Base-by-base conservation (phyloP, 306 rosid genomes). In the Casuarina equisetifolia region DNA sequence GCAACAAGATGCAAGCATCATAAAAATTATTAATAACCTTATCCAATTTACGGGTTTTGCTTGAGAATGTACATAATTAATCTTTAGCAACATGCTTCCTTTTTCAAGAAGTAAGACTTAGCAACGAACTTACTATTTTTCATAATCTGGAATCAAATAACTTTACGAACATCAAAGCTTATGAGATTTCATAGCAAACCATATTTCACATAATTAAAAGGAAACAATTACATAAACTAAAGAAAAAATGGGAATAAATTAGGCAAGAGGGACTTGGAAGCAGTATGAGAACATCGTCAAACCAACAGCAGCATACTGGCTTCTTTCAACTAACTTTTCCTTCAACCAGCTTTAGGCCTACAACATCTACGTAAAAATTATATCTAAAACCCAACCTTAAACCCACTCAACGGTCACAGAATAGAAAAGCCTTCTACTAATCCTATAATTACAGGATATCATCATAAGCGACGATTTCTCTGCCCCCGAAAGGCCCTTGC, bases 401-500 rank as follows among this genome's bases (percentile, higher is more conserved):
- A 57, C 8, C 13, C 51, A 75, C 62, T 76, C 46, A 38, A 52
- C 42, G 70, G 57, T 69, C 75, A 75, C 86, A 85, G 53, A 76
- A 74, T 13, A 77, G 67, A 20, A 74, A 69, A 62, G n/a, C 74
- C 72, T 13, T 36, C 7, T 12, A 59, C 79, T 46, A 77, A 50
- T 72, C 51, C 19, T 42, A 35, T 44, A 43, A 45, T 84, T 80
- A 91, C 82, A 92, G 77, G 74, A 94, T 86, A 73, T 92, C 98
- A 81, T 94, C 97, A 79, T 94, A 94, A 49, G 93, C 97, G 73
- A 94, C 81, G 45, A 92, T 89, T 89, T 94, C 94, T 82, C 97
- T 85, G 48, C 91, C 90, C 83, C 69, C 79, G 63, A 79, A 85
- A 82, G 96, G 94, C 66, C 70, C 89, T 20, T 91, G 86, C 12